Percentiles rank a stretch among this genome's conserved stretches.
Evolutionary conservation across 2,329 filamentous ascomycete species (phyloP).

Genomic region (Ceratocystis diversiconidia): DNA sequence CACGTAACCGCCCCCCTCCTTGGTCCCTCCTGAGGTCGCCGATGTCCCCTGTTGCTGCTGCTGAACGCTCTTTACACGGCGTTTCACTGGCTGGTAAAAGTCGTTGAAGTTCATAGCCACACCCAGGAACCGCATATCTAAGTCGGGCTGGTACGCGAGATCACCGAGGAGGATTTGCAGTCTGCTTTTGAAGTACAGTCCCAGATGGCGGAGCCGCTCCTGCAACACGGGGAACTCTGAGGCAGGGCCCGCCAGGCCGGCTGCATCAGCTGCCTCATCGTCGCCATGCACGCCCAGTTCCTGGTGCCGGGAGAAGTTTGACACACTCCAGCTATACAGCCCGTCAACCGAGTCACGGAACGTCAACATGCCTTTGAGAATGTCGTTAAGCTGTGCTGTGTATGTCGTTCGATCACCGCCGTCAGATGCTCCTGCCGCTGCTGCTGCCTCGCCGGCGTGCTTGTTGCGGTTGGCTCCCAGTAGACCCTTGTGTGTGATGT

Average conservation of each 20-base stretch:
- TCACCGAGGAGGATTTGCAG: conserved; percentile 78
- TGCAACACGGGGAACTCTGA: conserved; percentile 60
- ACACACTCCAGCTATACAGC: conserved; percentile 85
- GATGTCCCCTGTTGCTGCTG: conserved; percentile 18
- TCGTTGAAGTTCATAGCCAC: conserved; percentile 99
- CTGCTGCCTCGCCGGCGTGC: conserved; percentile 26
- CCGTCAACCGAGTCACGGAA: conserved; percentile 91
- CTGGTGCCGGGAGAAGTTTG: conserved; percentile 85
- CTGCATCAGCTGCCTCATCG: conserved; percentile 18
- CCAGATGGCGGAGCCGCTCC: conserved; percentile 56
- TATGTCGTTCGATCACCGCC: conserved; percentile 63
- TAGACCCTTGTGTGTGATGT: conserved; percentile 91
- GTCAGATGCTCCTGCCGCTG: conserved; percentile 29
- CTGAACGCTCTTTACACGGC: conserved; percentile 36
- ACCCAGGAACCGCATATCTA: conserved; percentile 88
- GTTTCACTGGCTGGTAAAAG: conserved; percentile 66
- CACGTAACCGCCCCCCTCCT: not conserved
- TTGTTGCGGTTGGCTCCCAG: conserved; percentile 53
- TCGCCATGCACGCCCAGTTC: conserved; percentile 57
- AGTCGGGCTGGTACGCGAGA: conserved; percentile 80
- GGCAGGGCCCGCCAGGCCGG: conserved; percentile 36
- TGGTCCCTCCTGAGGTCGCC: not conserved
- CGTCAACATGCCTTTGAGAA: conserved; percentile 82
- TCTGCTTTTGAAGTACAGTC: conserved; percentile 59
- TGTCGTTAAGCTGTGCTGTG: conserved; percentile 78